Conservation (phyloP, 1,284 basidiomycete genomes). For the Trichosporon sp. region DNA sequence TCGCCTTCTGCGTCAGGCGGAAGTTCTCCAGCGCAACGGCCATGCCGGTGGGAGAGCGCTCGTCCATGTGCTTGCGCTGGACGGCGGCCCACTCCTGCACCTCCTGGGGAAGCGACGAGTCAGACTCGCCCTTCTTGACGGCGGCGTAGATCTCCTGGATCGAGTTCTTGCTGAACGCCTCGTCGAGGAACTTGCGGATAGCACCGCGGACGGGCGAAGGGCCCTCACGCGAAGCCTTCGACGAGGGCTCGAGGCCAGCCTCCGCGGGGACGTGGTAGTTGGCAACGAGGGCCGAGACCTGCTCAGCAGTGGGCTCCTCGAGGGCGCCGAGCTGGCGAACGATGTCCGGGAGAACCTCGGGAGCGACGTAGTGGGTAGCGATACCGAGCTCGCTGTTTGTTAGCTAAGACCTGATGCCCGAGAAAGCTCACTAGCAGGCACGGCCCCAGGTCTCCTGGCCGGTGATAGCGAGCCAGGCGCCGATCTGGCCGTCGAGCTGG, state of each 20-base stretch:
- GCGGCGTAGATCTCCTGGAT: constrained; percentile 71
- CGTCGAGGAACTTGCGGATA: constrained; percentile 73
- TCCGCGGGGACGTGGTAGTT: constrained; percentile 36
- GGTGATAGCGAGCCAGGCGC: constrained; percentile 92
- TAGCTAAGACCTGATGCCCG: background rate
- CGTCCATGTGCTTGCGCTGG: constrained; percentile 67
- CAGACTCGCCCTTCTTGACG: constrained; percentile 58
- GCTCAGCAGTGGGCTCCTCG: constrained; percentile 37
- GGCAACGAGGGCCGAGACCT: constrained; percentile 39
- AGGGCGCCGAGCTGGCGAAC: constrained; percentile 55
- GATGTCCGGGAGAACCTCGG: constrained; percentile 70
- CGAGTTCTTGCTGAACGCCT: constrained; percentile 69
- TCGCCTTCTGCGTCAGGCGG: constrained; percentile 66
- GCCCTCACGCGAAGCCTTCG: constrained; percentile 63
- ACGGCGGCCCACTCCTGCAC: constrained; percentile 72
- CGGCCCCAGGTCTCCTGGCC: constrained; percentile 72
- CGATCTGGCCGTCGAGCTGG: constrained; percentile 85
- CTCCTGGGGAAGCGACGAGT: constrained; percentile 57
- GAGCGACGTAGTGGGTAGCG: constrained; percentile 86
- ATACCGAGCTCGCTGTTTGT: constrained; percentile 69
- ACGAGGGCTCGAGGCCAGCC: constrained; percentile 65
- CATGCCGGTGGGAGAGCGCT: constrained; percentile 85
- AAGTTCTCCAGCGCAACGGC: constrained; percentile 80
- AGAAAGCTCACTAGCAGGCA: constrained; percentile 73
- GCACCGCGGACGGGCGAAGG: constrained; percentile 65